Percentiles rank a stretch among this genome's conserved stretches.
phyloP scores from a whole-genome alignment of 2,329 filamentous ascomycete species.

The Didymella keratinophila region DNA sequence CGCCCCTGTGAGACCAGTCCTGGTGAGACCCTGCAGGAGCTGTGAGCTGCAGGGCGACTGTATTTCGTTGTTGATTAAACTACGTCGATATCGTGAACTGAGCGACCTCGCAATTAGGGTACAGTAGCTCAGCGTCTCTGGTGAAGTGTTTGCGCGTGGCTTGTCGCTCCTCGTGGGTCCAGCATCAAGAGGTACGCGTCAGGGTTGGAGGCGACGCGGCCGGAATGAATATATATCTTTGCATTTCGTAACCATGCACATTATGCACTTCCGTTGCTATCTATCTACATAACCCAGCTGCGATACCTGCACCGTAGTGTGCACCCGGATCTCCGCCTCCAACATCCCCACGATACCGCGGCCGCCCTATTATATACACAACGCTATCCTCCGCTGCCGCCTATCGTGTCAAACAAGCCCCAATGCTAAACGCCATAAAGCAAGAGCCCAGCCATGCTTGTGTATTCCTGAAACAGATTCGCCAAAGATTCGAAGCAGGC shows the following conservation, averaged over 20 bases:
- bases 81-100: too few relatives aligned
- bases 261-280: slow-evolving; percentile 12
- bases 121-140: neutral
- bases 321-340: neutral
- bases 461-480: slow-evolving; percentile 23
- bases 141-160: neutral
- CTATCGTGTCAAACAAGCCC: slow-evolving; percentile 12
- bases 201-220: neutral
- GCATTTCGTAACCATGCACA: slow-evolving; percentile 14
- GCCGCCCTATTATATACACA: slow-evolving; percentile 14
- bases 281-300: slow-evolving; percentile 9
- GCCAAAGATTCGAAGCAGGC: slow-evolving; percentile 19
- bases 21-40: neutral
- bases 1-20: neutral
- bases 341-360: slow-evolving; percentile 2
- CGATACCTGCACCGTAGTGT: slow-evolving; percentile 5
- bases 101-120: too few relatives aligned
- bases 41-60: neutral
- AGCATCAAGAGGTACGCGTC: slow-evolving; percentile 1
- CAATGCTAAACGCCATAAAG: slow-evolving; percentile 14
- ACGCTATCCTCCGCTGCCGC: slow-evolving; percentile 6
- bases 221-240: slow-evolving; percentile 5
- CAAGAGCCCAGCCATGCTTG: slow-evolving; percentile 17
- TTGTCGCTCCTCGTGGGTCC: neutral
- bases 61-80: too few relatives aligned